Conservation (phyloP, 768 basidiomycete species). For the Tulasnella calospora region DNA sequence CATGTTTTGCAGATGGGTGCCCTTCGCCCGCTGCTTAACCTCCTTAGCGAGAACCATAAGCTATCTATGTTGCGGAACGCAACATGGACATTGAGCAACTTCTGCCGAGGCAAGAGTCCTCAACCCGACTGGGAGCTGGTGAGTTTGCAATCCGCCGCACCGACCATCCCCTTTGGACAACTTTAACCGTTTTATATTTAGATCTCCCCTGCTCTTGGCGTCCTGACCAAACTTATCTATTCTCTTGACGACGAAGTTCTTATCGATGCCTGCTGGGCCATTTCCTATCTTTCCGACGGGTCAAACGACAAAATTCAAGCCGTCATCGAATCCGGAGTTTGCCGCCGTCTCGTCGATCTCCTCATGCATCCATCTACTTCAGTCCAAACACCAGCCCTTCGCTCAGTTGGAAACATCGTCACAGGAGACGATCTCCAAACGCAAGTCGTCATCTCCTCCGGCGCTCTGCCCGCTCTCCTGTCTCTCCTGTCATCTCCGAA, state of each 20-base stretch:
- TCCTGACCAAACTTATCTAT: conserved; percentile 96
- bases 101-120: conserved; percentile 95
- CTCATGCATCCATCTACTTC: conserved; percentile 81
- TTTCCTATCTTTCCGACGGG: conserved; percentile 98
- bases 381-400: conserved; percentile 96
- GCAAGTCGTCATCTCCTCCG: conserved; percentile 97
- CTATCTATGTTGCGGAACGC: conserved; percentile 97
- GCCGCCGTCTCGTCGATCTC: conserved; percentile 93
- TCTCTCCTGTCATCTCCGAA: conserved; percentile 92
- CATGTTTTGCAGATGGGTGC: conserved; percentile 93
- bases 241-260: conserved; percentile 98
- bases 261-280: conserved; percentile 99
- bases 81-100: conserved; percentile 99
- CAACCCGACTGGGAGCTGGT: conserved; percentile 98
- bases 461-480: conserved; percentile 90
- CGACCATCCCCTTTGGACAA: neutral
- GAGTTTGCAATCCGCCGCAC: conserved; percentile 35
- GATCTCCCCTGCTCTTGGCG: conserved; percentile 97
- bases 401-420: conserved; percentile 98
- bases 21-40: conserved; percentile 79
- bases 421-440: conserved; percentile 99
- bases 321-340: conserved; percentile 97
- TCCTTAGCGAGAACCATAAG: conserved; percentile 95
- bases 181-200: conserved; percentile 35
- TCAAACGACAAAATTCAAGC: conserved; percentile 99